Evolutionary conservation across 2,329 filamentous ascomycete species (phyloP).

Genomic region (Mariannaea elegans): DNA sequence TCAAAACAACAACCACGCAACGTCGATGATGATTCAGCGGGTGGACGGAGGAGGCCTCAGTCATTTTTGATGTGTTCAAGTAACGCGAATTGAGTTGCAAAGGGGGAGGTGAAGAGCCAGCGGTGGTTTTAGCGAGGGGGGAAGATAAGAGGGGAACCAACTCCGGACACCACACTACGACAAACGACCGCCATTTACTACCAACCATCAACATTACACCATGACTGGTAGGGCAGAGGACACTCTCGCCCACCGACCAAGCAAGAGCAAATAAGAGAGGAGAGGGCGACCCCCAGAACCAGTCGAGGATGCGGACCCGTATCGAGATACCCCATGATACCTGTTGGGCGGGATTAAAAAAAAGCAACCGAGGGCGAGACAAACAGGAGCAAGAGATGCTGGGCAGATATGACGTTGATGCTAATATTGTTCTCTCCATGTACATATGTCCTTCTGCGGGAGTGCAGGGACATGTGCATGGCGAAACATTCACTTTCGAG

Average conservation of each 20-base stretch:
- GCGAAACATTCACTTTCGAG: conserved; percentile 28
- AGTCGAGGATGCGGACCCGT: conserved; percentile 34
- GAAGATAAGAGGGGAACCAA: conserved; percentile 32
- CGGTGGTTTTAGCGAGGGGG: conserved; percentile 34
- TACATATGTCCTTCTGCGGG: conserved; percentile 26
- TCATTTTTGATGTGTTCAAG: conserved; percentile 41
- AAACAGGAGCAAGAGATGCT: conserved; percentile 28
- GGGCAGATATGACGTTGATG: conserved; percentile 29
- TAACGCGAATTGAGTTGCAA: conserved; percentile 27
- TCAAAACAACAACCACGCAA: conserved; percentile 40
- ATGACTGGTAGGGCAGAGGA: conserved; percentile 25
- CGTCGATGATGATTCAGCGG: conserved; percentile 45
- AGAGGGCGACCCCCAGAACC: conserved; percentile 29
- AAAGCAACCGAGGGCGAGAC: conserved; percentile 33
- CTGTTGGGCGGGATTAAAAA: conserved; percentile 33
- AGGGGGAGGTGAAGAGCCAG: conserved; percentile 1
- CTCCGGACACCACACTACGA: conserved; percentile 35
- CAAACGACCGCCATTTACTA: conserved; percentile 25
- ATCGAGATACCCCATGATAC: conserved; percentile 40
- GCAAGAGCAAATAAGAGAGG: conserved; percentile 23
- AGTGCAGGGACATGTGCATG: conserved; percentile 22
- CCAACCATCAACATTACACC: conserved; percentile 23
- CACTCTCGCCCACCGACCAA: conserved; percentile 22
- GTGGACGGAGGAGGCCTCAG: conserved; percentile 39
- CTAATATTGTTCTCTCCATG: conserved; percentile 37